These are phyloP conservation scores for Phytophthora europaea DNA, from an alignment of 352 stramenopile species.

Conservation along the genomic window DNA sequence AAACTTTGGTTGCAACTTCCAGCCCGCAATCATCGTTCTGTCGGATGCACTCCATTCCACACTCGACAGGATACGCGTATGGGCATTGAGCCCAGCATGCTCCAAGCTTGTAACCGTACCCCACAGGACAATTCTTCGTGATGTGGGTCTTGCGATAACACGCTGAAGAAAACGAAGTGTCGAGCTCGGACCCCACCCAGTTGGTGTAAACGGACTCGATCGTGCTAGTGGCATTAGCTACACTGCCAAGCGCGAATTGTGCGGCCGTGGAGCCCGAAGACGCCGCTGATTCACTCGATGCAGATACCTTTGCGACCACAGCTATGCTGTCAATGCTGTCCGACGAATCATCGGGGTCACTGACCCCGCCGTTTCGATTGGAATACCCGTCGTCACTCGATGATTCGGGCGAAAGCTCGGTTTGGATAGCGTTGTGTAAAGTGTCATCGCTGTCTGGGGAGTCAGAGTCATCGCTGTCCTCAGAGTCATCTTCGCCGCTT, in stretches of 20 bases:
- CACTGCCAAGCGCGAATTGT: slow-evolving; percentile 2
- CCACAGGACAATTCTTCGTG: slow-evolving; percentile 25
- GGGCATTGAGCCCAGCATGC: slow-evolving; percentile 51
- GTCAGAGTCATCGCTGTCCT: not conserved
- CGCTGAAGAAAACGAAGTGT: slow-evolving; percentile 20
- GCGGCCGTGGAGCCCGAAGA: slow-evolving; percentile 1
- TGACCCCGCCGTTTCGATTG: not conserved
- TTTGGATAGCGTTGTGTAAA: not conserved
- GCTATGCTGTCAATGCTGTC: not conserved
- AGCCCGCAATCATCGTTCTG: slow-evolving; percentile 45
- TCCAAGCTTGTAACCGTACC: slow-evolving; percentile 19
- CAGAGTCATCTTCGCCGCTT: not conserved
- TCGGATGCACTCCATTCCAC: slow-evolving; percentile 49
- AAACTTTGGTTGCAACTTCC: slow-evolving; percentile 32
- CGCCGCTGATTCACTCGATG: not conserved
- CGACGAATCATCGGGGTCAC: not conserved
- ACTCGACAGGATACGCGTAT: slow-evolving; percentile 46
- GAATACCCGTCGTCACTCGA: not conserved
- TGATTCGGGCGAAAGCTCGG: not conserved
- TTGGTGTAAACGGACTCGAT: slow-evolving; percentile 26
- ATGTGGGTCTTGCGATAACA: slow-evolving; percentile 41
- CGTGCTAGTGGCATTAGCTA: slow-evolving; percentile 16
- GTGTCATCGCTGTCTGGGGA: not conserved
- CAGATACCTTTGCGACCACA: not conserved
- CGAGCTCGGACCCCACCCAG: slow-evolving; percentile 21